Evolutionary conservation across 257 asterid species (phyloP).

Genomic region (Nicotiana tabacum): DNA sequence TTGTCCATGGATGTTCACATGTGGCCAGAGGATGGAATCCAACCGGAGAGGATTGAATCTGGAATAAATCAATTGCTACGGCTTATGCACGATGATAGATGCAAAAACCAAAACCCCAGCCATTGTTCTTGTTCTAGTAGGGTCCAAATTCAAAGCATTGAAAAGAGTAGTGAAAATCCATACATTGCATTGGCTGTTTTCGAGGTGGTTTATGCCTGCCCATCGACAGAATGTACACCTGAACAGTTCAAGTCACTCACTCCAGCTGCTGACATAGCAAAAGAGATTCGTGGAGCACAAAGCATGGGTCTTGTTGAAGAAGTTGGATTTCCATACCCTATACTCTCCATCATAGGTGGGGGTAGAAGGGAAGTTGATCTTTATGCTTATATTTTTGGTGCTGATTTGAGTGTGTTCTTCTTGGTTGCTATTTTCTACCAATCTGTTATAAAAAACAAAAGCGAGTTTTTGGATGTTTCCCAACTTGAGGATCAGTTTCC

Average conservation of each 20-base stretch:
- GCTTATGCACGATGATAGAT: slow-evolving; percentile 66
- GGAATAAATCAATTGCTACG: slow-evolving; percentile 74
- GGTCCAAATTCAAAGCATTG: slow-evolving; percentile 93
- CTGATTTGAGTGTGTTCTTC: slow-evolving; percentile 88
- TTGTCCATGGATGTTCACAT: slow-evolving; percentile 79
- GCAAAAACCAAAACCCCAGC: slow-evolving; percentile 52
- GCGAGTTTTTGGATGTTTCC: slow-evolving; percentile 86
- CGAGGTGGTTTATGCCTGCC: slow-evolving; percentile 85
- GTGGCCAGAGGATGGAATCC: slow-evolving; percentile 99
- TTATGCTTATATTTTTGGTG: slow-evolving; percentile 91
- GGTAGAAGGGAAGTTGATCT: slow-evolving; percentile 96
- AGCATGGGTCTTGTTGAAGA: slow-evolving; percentile 43
- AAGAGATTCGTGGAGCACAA: slow-evolving; percentile 68
- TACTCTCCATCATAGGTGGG: slow-evolving; percentile 85
- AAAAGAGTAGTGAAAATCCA: slow-evolving; percentile 57
- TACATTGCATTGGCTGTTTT: slow-evolving; percentile 80
- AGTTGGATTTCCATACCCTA: slow-evolving; percentile 75
- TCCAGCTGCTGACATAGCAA: slow-evolving; percentile 94
- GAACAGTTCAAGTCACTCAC: slow-evolving; percentile 77
- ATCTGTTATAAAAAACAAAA: slow-evolving; percentile 82
- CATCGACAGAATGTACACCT: slow-evolving; percentile 50
- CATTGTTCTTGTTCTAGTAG: slow-evolving; percentile 74
- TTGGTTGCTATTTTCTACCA: slow-evolving; percentile 91
- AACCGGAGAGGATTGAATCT: slow-evolving; percentile 96
- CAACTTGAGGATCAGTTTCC: slow-evolving; percentile 99